Percentiles rank a stretch among this genome's conserved stretches.
Conservation (phyloP, 225 moss, liverwort and hornwort species). For the Straminergon stramineum region DNA sequence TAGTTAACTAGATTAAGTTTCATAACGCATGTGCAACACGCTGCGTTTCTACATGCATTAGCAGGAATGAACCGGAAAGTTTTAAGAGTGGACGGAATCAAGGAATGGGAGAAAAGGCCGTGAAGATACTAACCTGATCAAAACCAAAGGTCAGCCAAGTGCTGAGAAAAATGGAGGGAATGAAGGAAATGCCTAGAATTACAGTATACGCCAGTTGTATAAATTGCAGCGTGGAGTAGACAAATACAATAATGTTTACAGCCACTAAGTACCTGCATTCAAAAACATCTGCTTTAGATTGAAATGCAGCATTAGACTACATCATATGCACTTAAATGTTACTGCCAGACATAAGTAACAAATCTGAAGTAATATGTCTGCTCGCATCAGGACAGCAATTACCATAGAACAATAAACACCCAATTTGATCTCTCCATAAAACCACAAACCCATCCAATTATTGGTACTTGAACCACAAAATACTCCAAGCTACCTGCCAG, state of each 20-base stretch:
- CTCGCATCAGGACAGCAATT: neutral
- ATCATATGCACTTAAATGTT: neutral
- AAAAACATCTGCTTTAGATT: neutral
- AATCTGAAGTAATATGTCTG: neutral
- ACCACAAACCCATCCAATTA: neutral
- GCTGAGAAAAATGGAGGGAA: conserved; percentile 45
- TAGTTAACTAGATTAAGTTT: neutral
- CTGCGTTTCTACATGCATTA: neutral
- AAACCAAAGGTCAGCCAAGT: conserved; percentile 40
- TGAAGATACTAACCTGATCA: conserved; percentile 30
- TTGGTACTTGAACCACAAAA: neutral
- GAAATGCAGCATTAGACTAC: neutral
- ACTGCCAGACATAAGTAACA: neutral
- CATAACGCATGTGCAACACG: neutral
- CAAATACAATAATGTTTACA: conserved; percentile 34
- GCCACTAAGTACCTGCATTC: conserved; percentile 40
- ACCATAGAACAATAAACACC: neutral
- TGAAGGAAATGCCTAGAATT: conserved; percentile 38
- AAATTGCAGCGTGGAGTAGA: conserved; percentile 42
- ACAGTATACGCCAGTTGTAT: conserved; percentile 37
- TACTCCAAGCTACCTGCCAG: neutral
- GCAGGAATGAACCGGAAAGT: neutral
- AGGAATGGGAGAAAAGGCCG: neutral
- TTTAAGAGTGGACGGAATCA: neutral
- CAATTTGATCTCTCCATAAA: neutral